phyloP scores from a whole-genome alignment of 176 grass and related monocot genomes.

The Oryza longistaminata region DNA sequence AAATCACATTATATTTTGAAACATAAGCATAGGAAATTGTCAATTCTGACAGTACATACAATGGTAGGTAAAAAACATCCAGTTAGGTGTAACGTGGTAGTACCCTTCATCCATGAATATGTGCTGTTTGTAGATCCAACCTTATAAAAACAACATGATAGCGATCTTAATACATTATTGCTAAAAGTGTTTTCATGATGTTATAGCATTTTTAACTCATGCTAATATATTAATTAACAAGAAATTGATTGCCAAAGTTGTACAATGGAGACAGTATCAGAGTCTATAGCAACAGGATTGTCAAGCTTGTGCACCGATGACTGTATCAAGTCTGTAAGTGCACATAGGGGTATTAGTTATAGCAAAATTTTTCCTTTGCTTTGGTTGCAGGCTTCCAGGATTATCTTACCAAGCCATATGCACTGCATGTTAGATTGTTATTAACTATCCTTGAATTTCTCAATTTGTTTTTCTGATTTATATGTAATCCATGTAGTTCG shows the following conservation, averaged over 20 bases:
- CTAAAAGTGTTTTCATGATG: not conserved
- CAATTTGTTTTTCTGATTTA: slow-evolving; percentile 29
- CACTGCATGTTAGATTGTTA: slow-evolving; percentile 1
- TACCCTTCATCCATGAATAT: not conserved
- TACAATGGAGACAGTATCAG: not conserved
- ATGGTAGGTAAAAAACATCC: not conserved
- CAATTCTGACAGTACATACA: slow-evolving; percentile 8
- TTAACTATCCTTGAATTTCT: slow-evolving; percentile 8
- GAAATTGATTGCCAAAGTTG: not conserved
- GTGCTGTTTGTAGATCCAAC: not conserved
- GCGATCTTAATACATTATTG: not conserved
- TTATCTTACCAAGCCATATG: slow-evolving; percentile 27
- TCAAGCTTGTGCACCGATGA: not conserved
- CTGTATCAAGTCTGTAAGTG: not conserved
- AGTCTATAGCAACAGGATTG: not conserved
- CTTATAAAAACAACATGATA: too few species aligned
- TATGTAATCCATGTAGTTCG: slow-evolving; percentile 64
- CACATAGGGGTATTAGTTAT: not conserved
- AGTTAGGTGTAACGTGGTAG: not conserved
- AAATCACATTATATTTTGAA: slow-evolving; percentile 10
- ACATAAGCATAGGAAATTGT: not conserved
- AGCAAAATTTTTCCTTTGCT: not conserved
- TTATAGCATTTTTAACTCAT: not conserved
- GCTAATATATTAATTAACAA: not conserved
- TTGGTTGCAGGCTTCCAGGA: not conserved